These are phyloP conservation scores for Epichloe baconii DNA, from an alignment of 2,329 filamentous ascomycete genomes.

Conservation along the genomic window DNA sequence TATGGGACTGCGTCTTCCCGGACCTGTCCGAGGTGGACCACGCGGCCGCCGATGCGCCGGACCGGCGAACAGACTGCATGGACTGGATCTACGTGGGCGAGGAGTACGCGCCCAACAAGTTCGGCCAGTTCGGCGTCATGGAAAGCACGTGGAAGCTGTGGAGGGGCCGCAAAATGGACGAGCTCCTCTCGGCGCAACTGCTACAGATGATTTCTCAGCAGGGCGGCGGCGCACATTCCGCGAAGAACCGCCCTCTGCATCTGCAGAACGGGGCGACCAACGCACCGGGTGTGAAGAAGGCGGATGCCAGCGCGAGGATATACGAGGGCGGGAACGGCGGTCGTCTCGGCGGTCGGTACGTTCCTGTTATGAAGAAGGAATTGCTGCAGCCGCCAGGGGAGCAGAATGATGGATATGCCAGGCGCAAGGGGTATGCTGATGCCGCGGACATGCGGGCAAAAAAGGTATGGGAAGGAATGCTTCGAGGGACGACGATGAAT, in stretches of 20 bases:
- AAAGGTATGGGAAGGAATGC: constrained; percentile 14
- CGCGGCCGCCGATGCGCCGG: constrained; percentile 5
- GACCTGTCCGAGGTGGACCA: constrained; percentile 10
- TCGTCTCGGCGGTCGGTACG: constrained; percentile 38
- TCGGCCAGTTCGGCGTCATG: constrained; percentile 52
- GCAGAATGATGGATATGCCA: constrained; percentile 49
- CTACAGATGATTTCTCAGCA: constrained; percentile 46
- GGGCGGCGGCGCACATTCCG: constrained; percentile 15
- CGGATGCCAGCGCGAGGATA: constrained; percentile 17
- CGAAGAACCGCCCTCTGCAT: not conserved
- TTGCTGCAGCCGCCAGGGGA: constrained; percentile 35
- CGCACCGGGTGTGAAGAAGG: constrained; percentile 21
- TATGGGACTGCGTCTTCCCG: constrained; percentile 94
- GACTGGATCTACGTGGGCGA: constrained; percentile 73
- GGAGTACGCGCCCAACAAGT: constrained; percentile 43
- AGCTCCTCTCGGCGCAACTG: constrained; percentile 64
- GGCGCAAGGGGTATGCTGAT: constrained; percentile 42
- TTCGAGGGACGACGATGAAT: constrained; percentile 14
- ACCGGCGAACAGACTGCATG: constrained; percentile 41
- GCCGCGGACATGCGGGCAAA: constrained; percentile 33
- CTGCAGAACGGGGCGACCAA: not conserved
- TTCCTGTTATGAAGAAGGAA: constrained; percentile 39
- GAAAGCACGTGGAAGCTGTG: constrained; percentile 72
- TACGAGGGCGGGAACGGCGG: constrained; percentile 45
- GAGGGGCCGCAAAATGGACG: constrained; percentile 79